Evolutionary conservation across 1,284 basidiomycete species (phyloP), one percentile per base, ranked within the genome.

Genomic region (Tausonia pullulans): DNA sequence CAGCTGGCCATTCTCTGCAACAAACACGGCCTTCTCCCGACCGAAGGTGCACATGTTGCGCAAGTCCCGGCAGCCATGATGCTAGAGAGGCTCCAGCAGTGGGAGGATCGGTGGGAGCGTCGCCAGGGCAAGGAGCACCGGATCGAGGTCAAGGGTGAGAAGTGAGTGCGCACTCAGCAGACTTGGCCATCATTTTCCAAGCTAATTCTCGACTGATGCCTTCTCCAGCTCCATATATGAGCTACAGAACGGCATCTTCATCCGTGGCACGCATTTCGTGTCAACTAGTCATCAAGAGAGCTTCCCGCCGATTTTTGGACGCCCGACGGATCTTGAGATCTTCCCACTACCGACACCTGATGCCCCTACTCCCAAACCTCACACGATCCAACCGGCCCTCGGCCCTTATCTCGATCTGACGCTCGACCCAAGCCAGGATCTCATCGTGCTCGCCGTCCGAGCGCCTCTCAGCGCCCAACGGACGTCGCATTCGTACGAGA

Each of bases 391-490:
- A 44, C 51, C 53, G 5, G 39, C n/a, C 6, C 48, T 63, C 16
- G 62, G 62, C 43, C 62, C 62, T 4, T 63, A 58, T 48, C 56
- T 63, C 40, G 62, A 63, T n/a, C 16, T 63, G 11, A 58, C 62
- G 10, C 62, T 63, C 56, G 62, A 63, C 13, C 62, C 62, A 10
- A 49, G 45, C 5, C 62, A 63, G 11, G 43, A 63, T 54, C 55
- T 63, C 48, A 63, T 63, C 56, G 62, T 53, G n/a, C 48, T 63
- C 40, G 43, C 49, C 16, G 46, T 43, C n/a, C 49, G 60, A 9
- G 50, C 57, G n/a, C 57, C 57, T 4, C 8, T 27, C 43, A 27
- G 27, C 27, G 27, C 27, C 27, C 27, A 27, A 27, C 27, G 27
- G 27, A 27, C 27, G 27, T 27, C 27, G 27, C 27, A 27, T 27